These are phyloP conservation scores for Uronychia setigera DNA, from an alignment of 73 alveolate genomes.

Conservation along the genomic window DNA sequence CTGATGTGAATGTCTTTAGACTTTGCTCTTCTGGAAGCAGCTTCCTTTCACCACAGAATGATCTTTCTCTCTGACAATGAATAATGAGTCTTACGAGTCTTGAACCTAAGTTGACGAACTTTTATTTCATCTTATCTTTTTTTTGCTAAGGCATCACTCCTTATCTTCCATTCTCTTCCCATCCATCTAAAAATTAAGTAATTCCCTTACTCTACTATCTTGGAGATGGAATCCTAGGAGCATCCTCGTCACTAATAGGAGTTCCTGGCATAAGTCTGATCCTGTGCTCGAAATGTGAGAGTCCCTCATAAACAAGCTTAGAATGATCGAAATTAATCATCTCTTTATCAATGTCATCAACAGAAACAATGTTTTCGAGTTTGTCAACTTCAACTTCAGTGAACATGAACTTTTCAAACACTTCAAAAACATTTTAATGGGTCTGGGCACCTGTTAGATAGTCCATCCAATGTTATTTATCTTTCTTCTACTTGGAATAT, in stretches of 20 bases:
- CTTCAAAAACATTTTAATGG: background rate
- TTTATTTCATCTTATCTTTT: background rate
- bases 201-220: background rate
- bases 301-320: background rate
- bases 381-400: background rate
- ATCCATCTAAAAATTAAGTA: background rate
- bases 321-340: background rate
- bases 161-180: background rate
- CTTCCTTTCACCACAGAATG: background rate
- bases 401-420: background rate
- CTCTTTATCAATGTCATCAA: background rate
- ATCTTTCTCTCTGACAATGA: background rate
- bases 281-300: background rate
- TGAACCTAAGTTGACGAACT: background rate
- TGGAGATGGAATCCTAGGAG: background rate
- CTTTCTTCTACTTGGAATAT: background rate
- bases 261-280: background rate
- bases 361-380: background rate
- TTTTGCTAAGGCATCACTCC: background rate
- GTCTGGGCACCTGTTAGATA: background rate
- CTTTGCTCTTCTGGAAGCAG: background rate
- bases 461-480: background rate
- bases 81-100: background rate
- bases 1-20: background rate
- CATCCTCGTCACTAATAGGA: background rate